These are phyloP conservation scores for Tulasnella sp. DNA, from an alignment of 768 basidiomycete genomes.

Conservation along the genomic window DNA sequence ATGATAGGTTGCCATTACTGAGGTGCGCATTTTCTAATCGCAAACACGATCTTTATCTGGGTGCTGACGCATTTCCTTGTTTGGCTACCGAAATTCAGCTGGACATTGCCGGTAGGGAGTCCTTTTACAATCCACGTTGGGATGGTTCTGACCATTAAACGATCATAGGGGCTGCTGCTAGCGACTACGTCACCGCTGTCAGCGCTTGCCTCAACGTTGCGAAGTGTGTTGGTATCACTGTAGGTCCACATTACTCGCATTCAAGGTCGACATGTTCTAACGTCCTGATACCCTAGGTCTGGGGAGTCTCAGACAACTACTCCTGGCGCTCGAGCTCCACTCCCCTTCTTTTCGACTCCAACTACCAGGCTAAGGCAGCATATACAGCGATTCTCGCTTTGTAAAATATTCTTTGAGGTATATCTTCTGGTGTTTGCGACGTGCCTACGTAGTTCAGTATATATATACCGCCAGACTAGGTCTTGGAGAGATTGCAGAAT, in stretches of 20 bases:
- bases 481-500: too few species aligned
- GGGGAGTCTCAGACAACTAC: constrained; percentile 16
- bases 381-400: constrained; percentile 10
- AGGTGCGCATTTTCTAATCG: not conserved
- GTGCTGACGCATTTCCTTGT: not conserved
- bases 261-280: not conserved
- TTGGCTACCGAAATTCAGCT: not conserved
- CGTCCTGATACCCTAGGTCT: not conserved
- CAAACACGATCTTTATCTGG: not conserved
- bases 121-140: not conserved
- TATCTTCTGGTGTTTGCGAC: not conserved
- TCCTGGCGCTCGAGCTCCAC: constrained; percentile 3
- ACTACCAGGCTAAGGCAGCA: constrained; percentile 7
- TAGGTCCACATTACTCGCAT: not conserved
- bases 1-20: constrained; percentile 16
- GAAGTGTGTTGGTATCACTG: constrained; percentile 26
- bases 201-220: constrained; percentile 19
- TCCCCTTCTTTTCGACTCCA: constrained; percentile 20
- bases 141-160: not conserved
- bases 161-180: not conserved
- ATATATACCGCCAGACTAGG: too few species aligned
- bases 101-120: not conserved
- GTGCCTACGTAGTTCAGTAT: not conserved
- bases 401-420: not conserved
- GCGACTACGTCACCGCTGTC: constrained; percentile 24